Conservation (phyloP, 2,329 filamentous ascomycete species). For the Cercospora zeae-maydis region DNA sequence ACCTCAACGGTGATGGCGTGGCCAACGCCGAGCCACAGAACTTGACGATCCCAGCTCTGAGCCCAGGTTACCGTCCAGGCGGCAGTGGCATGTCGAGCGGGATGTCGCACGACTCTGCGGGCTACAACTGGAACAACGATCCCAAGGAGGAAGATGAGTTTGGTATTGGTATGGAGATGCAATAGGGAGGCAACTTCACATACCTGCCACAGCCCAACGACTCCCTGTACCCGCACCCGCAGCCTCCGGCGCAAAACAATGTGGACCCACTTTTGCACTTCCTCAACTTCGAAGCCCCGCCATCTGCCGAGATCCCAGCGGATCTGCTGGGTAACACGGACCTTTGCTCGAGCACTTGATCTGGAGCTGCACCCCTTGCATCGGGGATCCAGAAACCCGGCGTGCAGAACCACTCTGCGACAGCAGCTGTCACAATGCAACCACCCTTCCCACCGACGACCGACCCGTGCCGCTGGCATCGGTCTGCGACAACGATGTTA, state of each 20-base stretch:
- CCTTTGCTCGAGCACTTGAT: slow-evolving; percentile 13
- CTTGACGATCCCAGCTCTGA: slow-evolving; percentile 39
- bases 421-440: slow-evolving; percentile 16
- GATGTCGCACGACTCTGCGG: slow-evolving; percentile 48
- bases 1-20: slow-evolving; percentile 77
- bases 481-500: slow-evolving; percentile 14
- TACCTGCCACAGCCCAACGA: slow-evolving; percentile 12
- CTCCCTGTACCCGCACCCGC: not conserved
- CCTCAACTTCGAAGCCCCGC: slow-evolving; percentile 7
- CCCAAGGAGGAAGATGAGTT: slow-evolving; percentile 97
- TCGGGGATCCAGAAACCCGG: slow-evolving; percentile 8
- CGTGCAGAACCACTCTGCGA: slow-evolving; percentile 20
- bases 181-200: slow-evolving; percentile 21
- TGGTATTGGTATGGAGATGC: slow-evolving; percentile 73
- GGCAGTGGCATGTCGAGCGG: slow-evolving; percentile 58
- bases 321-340: slow-evolving; percentile 11
- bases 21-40: slow-evolving; percentile 47
- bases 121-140: slow-evolving; percentile 46
- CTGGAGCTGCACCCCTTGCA: slow-evolving; percentile 17
- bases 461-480: slow-evolving; percentile 14
- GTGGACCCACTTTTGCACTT: not conserved
- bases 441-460: slow-evolving; percentile 3
- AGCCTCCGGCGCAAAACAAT: not conserved
- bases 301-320: slow-evolving; percentile 7
- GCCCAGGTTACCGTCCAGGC: slow-evolving; percentile 59